A percentile compares a stretch with the other conserved stretches of the same genome.
phyloP scores from a whole-genome alignment of 2,329 filamentous ascomycete species.

The Colletotrichum acutatum region DNA sequence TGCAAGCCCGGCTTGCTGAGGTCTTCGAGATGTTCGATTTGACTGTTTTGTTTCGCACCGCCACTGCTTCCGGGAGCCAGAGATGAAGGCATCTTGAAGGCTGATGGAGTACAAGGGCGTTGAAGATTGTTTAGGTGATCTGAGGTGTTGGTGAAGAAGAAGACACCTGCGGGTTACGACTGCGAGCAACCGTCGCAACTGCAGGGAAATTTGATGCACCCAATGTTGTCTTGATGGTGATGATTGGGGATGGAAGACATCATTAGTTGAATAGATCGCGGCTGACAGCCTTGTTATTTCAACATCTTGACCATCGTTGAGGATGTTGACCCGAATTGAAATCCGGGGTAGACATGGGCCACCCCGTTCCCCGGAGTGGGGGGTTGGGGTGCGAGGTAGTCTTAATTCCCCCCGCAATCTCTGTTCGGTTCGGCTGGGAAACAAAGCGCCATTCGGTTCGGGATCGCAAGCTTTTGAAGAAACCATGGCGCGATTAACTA shows the following conservation, averaged over 20 bases:
- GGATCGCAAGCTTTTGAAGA: neutral
- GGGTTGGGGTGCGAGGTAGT: neutral
- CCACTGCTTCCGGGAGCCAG: neutral
- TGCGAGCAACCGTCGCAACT: slow-evolving; percentile 31
- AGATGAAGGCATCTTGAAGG: neutral
- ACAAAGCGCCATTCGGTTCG: neutral
- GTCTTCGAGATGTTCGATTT: slow-evolving; percentile 16
- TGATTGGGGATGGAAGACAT: neutral
- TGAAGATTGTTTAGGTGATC: neutral
- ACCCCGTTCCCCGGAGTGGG: slow-evolving; percentile 21
- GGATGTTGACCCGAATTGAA: neutral
- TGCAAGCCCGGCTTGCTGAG: neutral
- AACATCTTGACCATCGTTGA: neutral
- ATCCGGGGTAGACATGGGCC: neutral
- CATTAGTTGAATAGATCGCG: neutral
- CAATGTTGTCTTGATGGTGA: neutral
- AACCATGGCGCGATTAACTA: neutral
- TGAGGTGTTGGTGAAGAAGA: neutral
- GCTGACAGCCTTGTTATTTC: neutral
- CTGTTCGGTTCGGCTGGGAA: slow-evolving; percentile 17
- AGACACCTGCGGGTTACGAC: slow-evolving; percentile 3
- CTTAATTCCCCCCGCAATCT: slow-evolving; percentile 3
- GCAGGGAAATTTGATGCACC: neutral
- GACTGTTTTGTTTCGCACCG: neutral
- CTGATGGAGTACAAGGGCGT: too few species aligned